Base-by-base conservation (phyloP, 1,284 basidiomycete species). In the Trametes pubescens region DNA sequence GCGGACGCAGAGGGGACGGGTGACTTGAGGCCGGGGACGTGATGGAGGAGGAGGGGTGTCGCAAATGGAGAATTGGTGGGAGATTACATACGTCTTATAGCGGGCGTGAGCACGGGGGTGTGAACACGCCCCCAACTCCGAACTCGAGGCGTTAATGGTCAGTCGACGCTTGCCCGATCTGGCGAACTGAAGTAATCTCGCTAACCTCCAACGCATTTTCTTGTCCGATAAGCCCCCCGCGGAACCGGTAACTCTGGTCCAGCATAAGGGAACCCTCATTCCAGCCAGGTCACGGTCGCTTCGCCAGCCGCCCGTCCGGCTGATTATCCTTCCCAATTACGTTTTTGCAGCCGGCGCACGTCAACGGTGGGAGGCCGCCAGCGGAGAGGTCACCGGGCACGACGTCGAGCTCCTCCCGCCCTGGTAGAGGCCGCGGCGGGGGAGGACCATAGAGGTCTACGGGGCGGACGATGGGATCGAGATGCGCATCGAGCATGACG, bases 41-140 rank as follows among this genome's bases (percentile, higher is more conserved):
- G 74, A 74, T 72, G 71, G 71, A 70, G 72, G 71, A 70, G 72
- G 71, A 70, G 67, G 65, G 71, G 70, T 70, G 67, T 73, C 70
- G 70, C 71, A 70, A 70, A 69, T 64, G 64, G 60, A 66, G 71
- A 62, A 73, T 56, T 46, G 61, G 67, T 66, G 71, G 67, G 71
- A 68, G 70, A 69, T 73, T 71, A 73, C 71, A 73, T 73, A 71
- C 69, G 62, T 71, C 69, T 73, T 73, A 73, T 73, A 73, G 58
- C 40, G 64, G 53, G 65, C 59, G 57, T 57, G 51, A 43, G 65
- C 51, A 59, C 22, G 60, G 65, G 64, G 67, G 71, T 71, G 69
- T 62, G 69, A 71, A 72, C 51, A 49, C 14, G 14, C 51, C 38
- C 26, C 43, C 57, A 69, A 70, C 69, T 69, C 71, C 71, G 67